Percentiles rank a stretch among this genome's conserved stretches.
Evolutionary conservation across 2,329 filamentous ascomycete species (phyloP).

Genomic region (Colletotrichum scovillei): DNA sequence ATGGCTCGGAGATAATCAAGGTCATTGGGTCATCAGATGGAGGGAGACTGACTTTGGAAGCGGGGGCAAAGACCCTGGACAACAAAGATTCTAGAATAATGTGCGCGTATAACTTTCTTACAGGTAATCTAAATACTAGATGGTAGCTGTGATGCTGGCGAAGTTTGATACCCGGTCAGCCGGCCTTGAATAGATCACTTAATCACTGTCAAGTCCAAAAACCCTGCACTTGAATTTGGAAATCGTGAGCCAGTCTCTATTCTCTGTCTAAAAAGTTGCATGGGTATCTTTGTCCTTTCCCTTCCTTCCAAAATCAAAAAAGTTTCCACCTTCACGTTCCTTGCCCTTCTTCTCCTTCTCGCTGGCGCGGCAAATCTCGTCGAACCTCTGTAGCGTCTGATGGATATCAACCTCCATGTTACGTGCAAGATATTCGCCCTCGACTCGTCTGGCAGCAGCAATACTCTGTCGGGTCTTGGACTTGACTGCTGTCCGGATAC

Average conservation of each 20-base stretch:
- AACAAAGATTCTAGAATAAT: background rate
- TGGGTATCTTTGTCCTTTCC: slow-evolving; percentile 9
- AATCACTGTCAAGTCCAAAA: background rate
- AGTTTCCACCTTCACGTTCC: background rate
- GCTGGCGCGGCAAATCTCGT: background rate
- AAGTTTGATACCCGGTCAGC: slow-evolving; percentile 35
- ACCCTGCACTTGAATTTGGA: too few species aligned
- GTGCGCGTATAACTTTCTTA: slow-evolving; percentile 23
- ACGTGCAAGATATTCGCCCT: slow-evolving; percentile 31
- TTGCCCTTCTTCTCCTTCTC: background rate
- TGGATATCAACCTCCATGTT: background rate
- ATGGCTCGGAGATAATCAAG: background rate
- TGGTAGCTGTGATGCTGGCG: slow-evolving; percentile 28
- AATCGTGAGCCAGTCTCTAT: too few species aligned
- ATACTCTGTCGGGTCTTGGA: slow-evolving; percentile 24
- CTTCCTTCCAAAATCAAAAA: background rate
- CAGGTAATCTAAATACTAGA: slow-evolving; percentile 33
- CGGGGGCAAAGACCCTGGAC: background rate
- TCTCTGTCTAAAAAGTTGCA: background rate
- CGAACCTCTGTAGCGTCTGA: slow-evolving; percentile 4
- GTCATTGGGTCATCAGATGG: too few species aligned
- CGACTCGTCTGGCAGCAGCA: background rate
- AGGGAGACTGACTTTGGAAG: too few species aligned
- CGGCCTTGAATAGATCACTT: slow-evolving; percentile 28
- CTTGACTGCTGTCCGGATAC: slow-evolving; percentile 32